Conservation (phyloP, 1,284 basidiomycete species). For the Phellopilus nigrolimitatus region DNA sequence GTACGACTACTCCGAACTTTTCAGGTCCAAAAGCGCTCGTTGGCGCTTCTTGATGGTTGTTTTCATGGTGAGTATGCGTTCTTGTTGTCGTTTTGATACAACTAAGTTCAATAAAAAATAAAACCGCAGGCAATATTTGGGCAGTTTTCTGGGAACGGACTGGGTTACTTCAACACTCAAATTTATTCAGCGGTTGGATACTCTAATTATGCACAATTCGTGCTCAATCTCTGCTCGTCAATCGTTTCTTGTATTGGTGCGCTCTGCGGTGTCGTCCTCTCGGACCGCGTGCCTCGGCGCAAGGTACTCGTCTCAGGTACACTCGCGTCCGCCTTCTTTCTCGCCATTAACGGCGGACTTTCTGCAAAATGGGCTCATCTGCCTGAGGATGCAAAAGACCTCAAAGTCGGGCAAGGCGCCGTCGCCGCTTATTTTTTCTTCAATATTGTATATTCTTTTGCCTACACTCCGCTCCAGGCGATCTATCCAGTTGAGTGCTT, state of each 20-base stretch:
- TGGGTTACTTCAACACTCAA: conserved; percentile 41
- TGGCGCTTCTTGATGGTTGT: conserved; percentile 46
- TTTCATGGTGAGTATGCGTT: conserved; percentile 32
- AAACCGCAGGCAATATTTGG: conserved; percentile 40
- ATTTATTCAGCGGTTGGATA: conserved; percentile 23
- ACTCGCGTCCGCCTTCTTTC: conserved; percentile 25
- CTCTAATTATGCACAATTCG: conserved; percentile 37
- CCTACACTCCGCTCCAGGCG: conserved; percentile 51
- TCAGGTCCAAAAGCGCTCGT: conserved; percentile 42
- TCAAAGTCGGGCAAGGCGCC: conserved; percentile 32
- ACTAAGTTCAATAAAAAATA: not conserved
- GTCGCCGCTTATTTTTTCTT: conserved; percentile 43
- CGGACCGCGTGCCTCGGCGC: conserved; percentile 35
- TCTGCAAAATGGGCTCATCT: conserved; percentile 27
- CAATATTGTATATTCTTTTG: conserved; percentile 43
- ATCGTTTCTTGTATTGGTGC: conserved; percentile 49
- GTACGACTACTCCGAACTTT: conserved; percentile 50
- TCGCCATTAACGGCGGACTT: conserved; percentile 29
- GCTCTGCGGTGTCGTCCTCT: conserved; percentile 41
- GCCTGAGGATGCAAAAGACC: conserved; percentile 23
- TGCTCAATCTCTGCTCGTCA: conserved; percentile 52
- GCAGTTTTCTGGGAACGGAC: conserved; percentile 48
- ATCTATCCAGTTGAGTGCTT: conserved; percentile 54
- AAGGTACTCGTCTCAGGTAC: conserved; percentile 26
- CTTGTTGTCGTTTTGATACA: not conserved